Evolutionary conservation across 2,329 filamentous ascomycete species (phyloP).

Genomic region (Dryadomyces sulphureus): DNA sequence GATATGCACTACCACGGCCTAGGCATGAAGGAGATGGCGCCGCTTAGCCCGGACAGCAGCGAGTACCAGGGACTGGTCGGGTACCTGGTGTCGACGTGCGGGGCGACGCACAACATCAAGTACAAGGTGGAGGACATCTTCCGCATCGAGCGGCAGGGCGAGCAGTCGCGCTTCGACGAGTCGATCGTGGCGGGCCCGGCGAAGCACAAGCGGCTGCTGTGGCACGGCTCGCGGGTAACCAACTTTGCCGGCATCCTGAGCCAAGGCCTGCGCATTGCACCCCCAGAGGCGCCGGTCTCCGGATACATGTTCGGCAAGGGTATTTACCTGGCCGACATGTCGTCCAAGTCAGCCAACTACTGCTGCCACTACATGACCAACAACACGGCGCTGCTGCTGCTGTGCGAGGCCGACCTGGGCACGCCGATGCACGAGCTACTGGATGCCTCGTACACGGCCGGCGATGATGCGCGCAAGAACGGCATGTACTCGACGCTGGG

Average conservation of each 20-base stretch:
- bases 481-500: slow-evolving; percentile 58
- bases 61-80: slow-evolving; percentile 52
- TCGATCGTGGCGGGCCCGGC: slow-evolving; percentile 17
- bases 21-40: slow-evolving; percentile 61
- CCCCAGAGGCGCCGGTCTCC: slow-evolving; percentile 62
- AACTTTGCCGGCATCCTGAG: slow-evolving; percentile 81
- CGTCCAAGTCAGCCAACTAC: slow-evolving; percentile 69
- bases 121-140: slow-evolving; percentile 63
- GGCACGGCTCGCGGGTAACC: slow-evolving; percentile 73
- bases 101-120: slow-evolving; percentile 45
- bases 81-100: slow-evolving; percentile 55
- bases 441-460: slow-evolving; percentile 45
- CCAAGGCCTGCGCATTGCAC: slow-evolving; percentile 80
- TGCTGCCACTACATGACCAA: slow-evolving; percentile 48
- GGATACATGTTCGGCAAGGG: slow-evolving; percentile 89
- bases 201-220: slow-evolving; percentile 57
- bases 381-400: slow-evolving; percentile 58
- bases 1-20: slow-evolving; percentile 62
- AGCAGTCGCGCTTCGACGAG: slow-evolving; percentile 53
- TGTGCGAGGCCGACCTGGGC: slow-evolving; percentile 76
- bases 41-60: slow-evolving; percentile 37
- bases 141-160: slow-evolving; percentile 63
- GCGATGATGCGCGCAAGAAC: slow-evolving; percentile 39
- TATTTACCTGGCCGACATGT: slow-evolving; percentile 78
- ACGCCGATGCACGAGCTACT: slow-evolving; percentile 54